Conservation (phyloP, 2,329 filamentous ascomycete genomes). For the Penicillium aurantiogriseum region DNA sequence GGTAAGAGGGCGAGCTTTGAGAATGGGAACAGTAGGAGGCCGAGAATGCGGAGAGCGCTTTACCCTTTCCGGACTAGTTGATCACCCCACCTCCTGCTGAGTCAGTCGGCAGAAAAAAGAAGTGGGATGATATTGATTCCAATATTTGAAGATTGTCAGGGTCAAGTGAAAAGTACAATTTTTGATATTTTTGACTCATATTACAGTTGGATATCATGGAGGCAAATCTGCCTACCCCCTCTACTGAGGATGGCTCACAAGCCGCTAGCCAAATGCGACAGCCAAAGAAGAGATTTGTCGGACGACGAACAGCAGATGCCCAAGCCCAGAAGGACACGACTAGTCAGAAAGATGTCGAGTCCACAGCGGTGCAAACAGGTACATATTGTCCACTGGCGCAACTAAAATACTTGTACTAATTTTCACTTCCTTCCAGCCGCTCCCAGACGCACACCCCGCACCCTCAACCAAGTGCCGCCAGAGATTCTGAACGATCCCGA, state of each 20-base stretch:
- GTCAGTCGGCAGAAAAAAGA: constrained; percentile 17
- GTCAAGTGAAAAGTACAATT: not conserved
- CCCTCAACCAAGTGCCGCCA: constrained; percentile 86
- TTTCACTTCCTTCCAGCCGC: constrained; percentile 53
- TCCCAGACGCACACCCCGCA: constrained; percentile 69
- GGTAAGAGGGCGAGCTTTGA: constrained; percentile 1
- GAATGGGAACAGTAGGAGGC: constrained; percentile 9
- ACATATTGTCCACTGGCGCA: constrained; percentile 10
- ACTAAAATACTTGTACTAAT: constrained; percentile 1
- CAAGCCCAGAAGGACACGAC: constrained; percentile 57
- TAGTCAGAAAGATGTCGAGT: constrained; percentile 61
- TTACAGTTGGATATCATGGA: not conserved
- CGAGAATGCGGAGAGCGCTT: constrained; percentile 33
- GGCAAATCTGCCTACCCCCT: not conserved
- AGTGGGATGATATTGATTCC: constrained; percentile 15
- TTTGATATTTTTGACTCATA: not conserved
- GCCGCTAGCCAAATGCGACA: constrained; percentile 51
- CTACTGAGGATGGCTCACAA: constrained; percentile 1
- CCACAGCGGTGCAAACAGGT: constrained; percentile 52
- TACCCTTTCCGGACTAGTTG: constrained; percentile 17
- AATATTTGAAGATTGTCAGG: not conserved
- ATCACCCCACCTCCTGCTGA: constrained; percentile 14
- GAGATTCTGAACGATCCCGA: constrained; percentile 82
- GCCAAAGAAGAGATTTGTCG: constrained; percentile 90
- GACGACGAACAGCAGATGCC: constrained; percentile 66